Base-by-base conservation (phyloP, 164 flowering plant species). In the Nymphaea colorata region DNA sequence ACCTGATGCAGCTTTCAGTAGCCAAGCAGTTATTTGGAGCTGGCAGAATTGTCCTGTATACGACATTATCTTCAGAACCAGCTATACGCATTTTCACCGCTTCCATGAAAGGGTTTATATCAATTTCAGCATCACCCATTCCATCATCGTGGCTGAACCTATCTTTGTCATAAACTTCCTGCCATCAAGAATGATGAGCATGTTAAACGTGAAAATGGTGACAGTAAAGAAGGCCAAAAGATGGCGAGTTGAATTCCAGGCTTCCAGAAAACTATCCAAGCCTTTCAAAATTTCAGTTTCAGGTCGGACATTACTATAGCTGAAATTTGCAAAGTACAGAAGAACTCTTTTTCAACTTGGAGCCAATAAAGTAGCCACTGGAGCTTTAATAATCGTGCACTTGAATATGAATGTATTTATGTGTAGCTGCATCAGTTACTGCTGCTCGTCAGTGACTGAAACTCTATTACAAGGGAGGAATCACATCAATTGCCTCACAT, bases 81-180 rank as follows among this genome's bases (percentile, higher is more conserved):
- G 69, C 75, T 43, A 81, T 64, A 2, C 61, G 66, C 86, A 83
- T 74, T 76, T 68, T 81, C n/a, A 81, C 71, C 3, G 82, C 89
- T 63, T 83, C 88, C 4, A 86, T 4, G 45, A 84, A 79, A 2
- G 82, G 75, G 17, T 66, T 62, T 42, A 91, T 80, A 62, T 83
- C 82, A 17, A 91, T 79, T 62, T 85, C 90, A 4, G 91, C 90
- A 18, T 85, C 89, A 14, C 97, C 96, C 94, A 90, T 90, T 71
- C 74, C 79, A 78, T 90, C 97, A 70, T 91, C 96, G 6, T 51
- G 67, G 57, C 70, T 77, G 78, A 91, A 87, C 17, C 72, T 79
- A 71, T 90, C 94, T 44, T 68, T 72, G 77, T 90, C 97, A 51
- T 79, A 90, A 7, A 90, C 94, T 18, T 42, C 10, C 97, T 90